Percentiles rank a stretch among this genome's conserved stretches.
Evolutionary conservation across 257 asterid species (phyloP).

Genomic region (Solanum verrucosum): DNA sequence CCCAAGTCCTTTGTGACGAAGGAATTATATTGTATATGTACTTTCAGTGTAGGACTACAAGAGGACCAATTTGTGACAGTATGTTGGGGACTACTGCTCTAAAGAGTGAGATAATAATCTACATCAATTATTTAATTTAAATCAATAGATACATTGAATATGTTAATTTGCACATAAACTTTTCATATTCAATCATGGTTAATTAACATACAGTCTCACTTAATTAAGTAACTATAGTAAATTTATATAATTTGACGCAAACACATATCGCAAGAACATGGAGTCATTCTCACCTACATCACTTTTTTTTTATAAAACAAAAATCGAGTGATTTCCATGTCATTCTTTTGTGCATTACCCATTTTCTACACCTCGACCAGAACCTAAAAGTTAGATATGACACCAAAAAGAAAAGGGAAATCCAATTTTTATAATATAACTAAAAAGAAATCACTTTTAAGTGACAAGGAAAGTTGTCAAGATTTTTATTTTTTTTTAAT

Average conservation of each 20-base stretch:
- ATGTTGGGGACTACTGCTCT: not conserved
- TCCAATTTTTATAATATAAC: not conserved
- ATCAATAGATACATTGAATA: not conserved
- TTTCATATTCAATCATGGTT: not conserved
- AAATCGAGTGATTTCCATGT: not conserved
- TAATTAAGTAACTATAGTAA: not conserved
- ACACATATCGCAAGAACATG: not conserved
- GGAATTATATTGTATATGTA: not conserved
- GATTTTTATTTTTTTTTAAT: not conserved
- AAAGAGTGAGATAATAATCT: not conserved
- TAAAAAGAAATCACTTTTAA: not conserved
- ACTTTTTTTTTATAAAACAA: not conserved
- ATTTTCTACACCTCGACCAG: not conserved
- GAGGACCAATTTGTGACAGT: not conserved
- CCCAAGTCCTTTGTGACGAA: not conserved
- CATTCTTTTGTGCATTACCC: not conserved
- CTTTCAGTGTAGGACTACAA: not conserved
- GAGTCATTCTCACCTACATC: not conserved
- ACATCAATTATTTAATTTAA: not conserved
- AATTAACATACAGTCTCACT: not conserved
- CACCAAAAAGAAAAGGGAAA: not conserved
- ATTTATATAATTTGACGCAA: not conserved
- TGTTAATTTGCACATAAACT: not conserved
- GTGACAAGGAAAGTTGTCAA: not conserved
- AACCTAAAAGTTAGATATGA: not conserved